Percentiles rank a stretch among this genome's conserved stretches.
These are phyloP conservation scores for Papiliotrema terrestris DNA, from an alignment of 1,284 basidiomycete species.

Conservation along the genomic window DNA sequence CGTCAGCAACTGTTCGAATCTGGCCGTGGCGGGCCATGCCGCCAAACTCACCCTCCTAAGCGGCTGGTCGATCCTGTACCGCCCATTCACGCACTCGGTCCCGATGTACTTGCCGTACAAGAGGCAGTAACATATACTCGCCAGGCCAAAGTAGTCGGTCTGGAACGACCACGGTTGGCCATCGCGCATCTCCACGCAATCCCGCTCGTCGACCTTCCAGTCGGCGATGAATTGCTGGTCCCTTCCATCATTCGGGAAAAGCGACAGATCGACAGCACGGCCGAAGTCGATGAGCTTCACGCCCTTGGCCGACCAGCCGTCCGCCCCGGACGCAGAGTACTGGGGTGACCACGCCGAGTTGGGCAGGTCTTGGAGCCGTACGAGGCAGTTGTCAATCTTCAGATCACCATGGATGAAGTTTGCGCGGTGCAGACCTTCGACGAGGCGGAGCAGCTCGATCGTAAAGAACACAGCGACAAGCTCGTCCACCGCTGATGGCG, in stretches of 20 bases:
- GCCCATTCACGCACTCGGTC: slow-evolving; percentile 48
- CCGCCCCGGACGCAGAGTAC: slow-evolving; percentile 71
- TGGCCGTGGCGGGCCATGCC: too few species aligned
- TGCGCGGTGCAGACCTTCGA: slow-evolving; percentile 75
- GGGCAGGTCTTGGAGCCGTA: slow-evolving; percentile 79
- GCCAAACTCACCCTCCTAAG: slow-evolving; percentile 62
- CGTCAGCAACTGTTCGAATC: neutral
- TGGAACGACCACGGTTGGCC: slow-evolving; percentile 85
- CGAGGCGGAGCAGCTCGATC: slow-evolving; percentile 76
- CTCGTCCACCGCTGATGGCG: slow-evolving; percentile 67
- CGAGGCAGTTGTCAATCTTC: slow-evolving; percentile 97
- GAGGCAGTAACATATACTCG: slow-evolving; percentile 89
- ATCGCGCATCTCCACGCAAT: slow-evolving; percentile 86
- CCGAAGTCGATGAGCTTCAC: slow-evolving; percentile 96
- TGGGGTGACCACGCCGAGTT: slow-evolving; percentile 65
- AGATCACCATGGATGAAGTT: slow-evolving; percentile 96
- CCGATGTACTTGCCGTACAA: slow-evolving; percentile 94
- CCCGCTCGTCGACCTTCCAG: slow-evolving; percentile 80
- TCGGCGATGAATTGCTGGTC: slow-evolving; percentile 77
- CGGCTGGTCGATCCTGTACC: slow-evolving; percentile 65
- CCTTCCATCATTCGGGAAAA: slow-evolving; percentile 61
- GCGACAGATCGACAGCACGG: slow-evolving; percentile 77
- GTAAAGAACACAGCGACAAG: slow-evolving; percentile 93
- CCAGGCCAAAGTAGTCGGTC: slow-evolving; percentile 92
- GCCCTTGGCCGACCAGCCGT: slow-evolving; percentile 85